phyloP scores from a whole-genome alignment of 176 grass and related monocot genomes.

The Cenchrus fungigraminus region DNA sequence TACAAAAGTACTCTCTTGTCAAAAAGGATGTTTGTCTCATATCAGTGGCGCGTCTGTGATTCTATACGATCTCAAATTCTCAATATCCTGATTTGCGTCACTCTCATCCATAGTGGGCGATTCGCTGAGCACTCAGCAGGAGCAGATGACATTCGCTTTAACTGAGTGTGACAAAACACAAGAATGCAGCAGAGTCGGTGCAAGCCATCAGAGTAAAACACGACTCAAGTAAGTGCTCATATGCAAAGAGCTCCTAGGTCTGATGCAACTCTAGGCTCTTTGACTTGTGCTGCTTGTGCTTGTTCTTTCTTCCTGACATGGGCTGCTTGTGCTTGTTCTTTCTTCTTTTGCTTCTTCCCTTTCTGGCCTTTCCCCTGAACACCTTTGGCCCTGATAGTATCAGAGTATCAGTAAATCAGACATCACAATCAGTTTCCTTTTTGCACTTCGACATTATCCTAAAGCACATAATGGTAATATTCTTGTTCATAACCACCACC shows the following conservation, averaged over 20 bases:
- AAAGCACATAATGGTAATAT: background rate
- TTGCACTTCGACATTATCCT: background rate
- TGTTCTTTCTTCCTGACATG: slow-evolving; percentile 38
- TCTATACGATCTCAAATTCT: background rate
- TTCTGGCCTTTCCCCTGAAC: slow-evolving; percentile 50
- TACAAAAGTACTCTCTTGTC: background rate
- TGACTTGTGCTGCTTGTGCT: background rate
- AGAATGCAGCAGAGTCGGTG: background rate
- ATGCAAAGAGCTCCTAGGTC: slow-evolving; percentile 83
- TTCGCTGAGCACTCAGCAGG: background rate
- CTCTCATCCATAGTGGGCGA: background rate
- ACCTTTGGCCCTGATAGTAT: slow-evolving; percentile 39
- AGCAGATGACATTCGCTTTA: background rate
- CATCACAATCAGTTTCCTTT: background rate
- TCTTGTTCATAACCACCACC: background rate
- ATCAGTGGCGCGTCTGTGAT: background rate
- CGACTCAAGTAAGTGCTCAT: slow-evolving; percentile 20
- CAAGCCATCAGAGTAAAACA: background rate
- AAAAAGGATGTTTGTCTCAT: background rate
- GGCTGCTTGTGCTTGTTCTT: slow-evolving; percentile 36
- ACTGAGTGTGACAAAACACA: background rate
- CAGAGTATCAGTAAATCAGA: background rate
- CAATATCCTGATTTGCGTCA: background rate
- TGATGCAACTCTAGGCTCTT: slow-evolving; percentile 16
- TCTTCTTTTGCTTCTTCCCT: slow-evolving; percentile 62